phyloP scores from a whole-genome alignment of 805 yeast species.

The Candida golubevii region DNA sequence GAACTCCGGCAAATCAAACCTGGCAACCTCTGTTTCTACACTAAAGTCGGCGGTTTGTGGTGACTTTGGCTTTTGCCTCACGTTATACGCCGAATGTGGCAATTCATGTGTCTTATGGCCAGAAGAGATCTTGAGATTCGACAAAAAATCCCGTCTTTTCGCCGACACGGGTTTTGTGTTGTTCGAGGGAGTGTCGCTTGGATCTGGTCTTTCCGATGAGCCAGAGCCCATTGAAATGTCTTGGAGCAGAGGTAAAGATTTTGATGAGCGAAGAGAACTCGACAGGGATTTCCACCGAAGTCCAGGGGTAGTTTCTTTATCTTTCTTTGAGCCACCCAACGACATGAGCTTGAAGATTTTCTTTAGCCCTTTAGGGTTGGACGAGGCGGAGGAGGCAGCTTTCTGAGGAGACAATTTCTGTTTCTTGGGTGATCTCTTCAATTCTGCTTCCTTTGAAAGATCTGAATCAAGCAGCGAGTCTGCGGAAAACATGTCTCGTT shows the following conservation, averaged over 20 bases:
- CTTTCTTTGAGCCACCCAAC: conserved; percentile 6
- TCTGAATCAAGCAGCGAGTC: neutral
- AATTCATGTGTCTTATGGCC: conserved; percentile 7
- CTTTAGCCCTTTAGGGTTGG: conserved; percentile 4
- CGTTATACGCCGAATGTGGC: conserved; percentile 12
- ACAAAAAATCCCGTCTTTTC: conserved; percentile 5
- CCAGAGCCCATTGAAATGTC: neutral
- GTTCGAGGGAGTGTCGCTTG: neutral
- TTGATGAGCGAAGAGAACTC: neutral
- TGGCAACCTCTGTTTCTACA: neutral
- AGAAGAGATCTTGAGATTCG: conserved; percentile 10
- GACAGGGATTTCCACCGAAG: conserved; percentile 6
- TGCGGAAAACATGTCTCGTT: conserved; percentile 1
- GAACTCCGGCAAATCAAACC: conserved; percentile 14
- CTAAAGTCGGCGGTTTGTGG: conserved; percentile 1
- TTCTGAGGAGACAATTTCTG: neutral
- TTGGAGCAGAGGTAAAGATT: neutral
- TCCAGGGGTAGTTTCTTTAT: neutral
- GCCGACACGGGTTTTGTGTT: neutral
- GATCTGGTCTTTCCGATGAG: neutral
- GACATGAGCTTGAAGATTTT: conserved; percentile 7
- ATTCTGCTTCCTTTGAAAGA: neutral
- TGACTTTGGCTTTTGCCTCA: conserved; percentile 4
- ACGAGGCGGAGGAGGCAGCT: neutral
- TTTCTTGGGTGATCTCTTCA: neutral